Percentiles rank a stretch among this genome's conserved stretches.
These are phyloP conservation scores for Brassica juncea DNA, from an alignment of 345 rosid species.

Conservation along the genomic window DNA sequence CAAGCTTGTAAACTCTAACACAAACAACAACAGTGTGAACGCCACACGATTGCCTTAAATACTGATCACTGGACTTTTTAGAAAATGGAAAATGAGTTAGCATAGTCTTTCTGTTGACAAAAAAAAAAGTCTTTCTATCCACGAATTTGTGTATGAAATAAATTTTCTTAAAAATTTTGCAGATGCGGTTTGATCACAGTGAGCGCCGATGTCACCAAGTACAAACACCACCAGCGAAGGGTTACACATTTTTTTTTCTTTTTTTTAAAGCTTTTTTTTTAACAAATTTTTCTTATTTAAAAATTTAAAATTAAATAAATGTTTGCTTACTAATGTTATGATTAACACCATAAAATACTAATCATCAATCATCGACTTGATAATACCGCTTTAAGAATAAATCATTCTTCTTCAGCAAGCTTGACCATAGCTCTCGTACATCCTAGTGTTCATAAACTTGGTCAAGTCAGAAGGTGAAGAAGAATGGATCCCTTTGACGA, in stretches of 20 bases:
- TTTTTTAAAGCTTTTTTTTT: too few relatives aligned
- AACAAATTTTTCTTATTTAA: too few relatives aligned
- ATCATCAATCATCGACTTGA: neutral
- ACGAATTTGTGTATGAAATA: too few relatives aligned
- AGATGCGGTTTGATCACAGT: neutral
- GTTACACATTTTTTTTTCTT: neutral
- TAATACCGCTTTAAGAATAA: neutral
- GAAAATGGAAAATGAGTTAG: too few relatives aligned
- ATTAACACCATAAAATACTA: neutral
- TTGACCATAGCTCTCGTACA: conserved; percentile 39
- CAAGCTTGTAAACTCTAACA: too few relatives aligned
- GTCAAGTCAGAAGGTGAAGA: conserved; percentile 38
- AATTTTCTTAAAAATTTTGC: neutral
- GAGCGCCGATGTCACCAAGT: neutral
- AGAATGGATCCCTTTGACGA: conserved; percentile 26
- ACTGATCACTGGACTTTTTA: too few relatives aligned
- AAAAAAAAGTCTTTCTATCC: too few relatives aligned
- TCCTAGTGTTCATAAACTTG: conserved; percentile 43
- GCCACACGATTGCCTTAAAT: too few relatives aligned
- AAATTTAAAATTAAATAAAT: neutral
- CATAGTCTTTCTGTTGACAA: too few relatives aligned
- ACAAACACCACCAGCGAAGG: neutral
- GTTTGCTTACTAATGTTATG: neutral
- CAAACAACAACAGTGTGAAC: too few relatives aligned
- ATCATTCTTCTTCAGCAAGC: neutral